These are phyloP conservation scores for Fusarium subglutinans DNA, from an alignment of 2,329 filamentous ascomycete species.

Conservation along the genomic window DNA sequence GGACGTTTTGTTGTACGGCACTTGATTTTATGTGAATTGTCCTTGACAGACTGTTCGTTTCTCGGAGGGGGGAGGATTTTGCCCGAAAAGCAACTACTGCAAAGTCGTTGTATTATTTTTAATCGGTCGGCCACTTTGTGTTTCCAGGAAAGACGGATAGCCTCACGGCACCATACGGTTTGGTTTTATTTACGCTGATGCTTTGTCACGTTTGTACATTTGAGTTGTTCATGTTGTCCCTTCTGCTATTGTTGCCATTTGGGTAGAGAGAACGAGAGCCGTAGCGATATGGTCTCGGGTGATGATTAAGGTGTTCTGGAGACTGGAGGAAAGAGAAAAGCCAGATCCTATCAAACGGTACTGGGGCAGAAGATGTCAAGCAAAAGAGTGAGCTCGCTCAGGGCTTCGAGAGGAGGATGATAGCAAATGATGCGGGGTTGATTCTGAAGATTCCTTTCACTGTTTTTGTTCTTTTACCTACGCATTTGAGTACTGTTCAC, in stretches of 20 bases:
- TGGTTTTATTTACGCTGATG: constrained; percentile 35
- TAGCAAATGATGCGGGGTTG: constrained; percentile 14
- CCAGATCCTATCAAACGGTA: neutral
- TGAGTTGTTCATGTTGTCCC: constrained; percentile 9
- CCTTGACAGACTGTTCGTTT: constrained; percentile 21
- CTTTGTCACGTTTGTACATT: constrained; percentile 31
- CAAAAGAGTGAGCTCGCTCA: neutral
- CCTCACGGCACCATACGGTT: constrained; percentile 51
- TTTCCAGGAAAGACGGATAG: constrained; percentile 50
- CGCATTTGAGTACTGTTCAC: constrained; percentile 16
- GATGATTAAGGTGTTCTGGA: constrained; percentile 8
- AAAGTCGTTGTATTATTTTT: constrained; percentile 33
- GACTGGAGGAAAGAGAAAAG: constrained; percentile 1
- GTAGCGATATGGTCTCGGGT: neutral
- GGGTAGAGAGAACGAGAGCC: constrained; percentile 2
- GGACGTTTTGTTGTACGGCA: constrained; percentile 12
- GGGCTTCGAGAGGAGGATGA: constrained; percentile 11
- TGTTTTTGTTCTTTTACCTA: constrained; percentile 12
- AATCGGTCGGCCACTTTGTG: constrained; percentile 42
- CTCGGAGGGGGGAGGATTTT: constrained; percentile 15
- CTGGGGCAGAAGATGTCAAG: neutral
- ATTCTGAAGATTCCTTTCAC: constrained; percentile 18
- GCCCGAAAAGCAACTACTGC: constrained; percentile 27
- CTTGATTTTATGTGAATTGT: constrained; percentile 22
- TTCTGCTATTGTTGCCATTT: neutral